These are phyloP conservation scores for Solanum megistacrolobum DNA, from an alignment of 257 asterid genomes.

Conservation along the genomic window DNA sequence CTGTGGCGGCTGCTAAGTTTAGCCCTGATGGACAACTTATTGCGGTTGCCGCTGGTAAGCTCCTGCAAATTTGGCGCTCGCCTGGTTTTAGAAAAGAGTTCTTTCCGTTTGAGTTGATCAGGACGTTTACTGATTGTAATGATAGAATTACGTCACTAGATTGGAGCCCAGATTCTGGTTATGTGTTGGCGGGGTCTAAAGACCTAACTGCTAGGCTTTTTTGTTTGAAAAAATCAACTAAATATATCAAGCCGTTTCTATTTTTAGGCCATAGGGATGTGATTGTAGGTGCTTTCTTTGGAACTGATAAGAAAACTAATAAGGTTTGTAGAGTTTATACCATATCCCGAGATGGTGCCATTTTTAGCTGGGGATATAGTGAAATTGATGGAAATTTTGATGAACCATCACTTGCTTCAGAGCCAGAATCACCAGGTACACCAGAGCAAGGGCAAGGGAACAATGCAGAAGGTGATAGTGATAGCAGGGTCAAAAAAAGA, in stretches of 20 bases:
- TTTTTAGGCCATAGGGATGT: slow-evolving; percentile 81
- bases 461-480: slow-evolving; percentile 22
- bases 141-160: slow-evolving; percentile 57
- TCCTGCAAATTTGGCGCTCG: slow-evolving; percentile 86
- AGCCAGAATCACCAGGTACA: slow-evolving; percentile 79
- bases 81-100: slow-evolving; percentile 87
- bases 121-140: slow-evolving; percentile 70
- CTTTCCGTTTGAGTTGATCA: slow-evolving; percentile 78
- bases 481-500: slow-evolving; percentile 33
- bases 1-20: slow-evolving; percentile 60
- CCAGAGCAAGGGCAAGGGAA: slow-evolving; percentile 44
- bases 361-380: slow-evolving; percentile 55
- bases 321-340: slow-evolving; percentile 47
- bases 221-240: slow-evolving; percentile 31
- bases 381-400: slow-evolving; percentile 18
- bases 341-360: slow-evolving; percentile 82
- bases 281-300: slow-evolving; percentile 74
- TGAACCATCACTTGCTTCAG: slow-evolving; percentile 33
- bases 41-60: slow-evolving; percentile 84
- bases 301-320: slow-evolving; percentile 52
- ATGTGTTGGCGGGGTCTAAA: slow-evolving; percentile 64
- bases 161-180: slow-evolving; percentile 81
- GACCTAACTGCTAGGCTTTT: slow-evolving; percentile 78
- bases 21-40: slow-evolving; percentile 73
- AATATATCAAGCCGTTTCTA: slow-evolving; percentile 48